Evolutionary conservation across 768 basidiomycete genomes (phyloP), one percentile per base, ranked within the genome.

Genomic region (Inosperma sp.): DNA sequence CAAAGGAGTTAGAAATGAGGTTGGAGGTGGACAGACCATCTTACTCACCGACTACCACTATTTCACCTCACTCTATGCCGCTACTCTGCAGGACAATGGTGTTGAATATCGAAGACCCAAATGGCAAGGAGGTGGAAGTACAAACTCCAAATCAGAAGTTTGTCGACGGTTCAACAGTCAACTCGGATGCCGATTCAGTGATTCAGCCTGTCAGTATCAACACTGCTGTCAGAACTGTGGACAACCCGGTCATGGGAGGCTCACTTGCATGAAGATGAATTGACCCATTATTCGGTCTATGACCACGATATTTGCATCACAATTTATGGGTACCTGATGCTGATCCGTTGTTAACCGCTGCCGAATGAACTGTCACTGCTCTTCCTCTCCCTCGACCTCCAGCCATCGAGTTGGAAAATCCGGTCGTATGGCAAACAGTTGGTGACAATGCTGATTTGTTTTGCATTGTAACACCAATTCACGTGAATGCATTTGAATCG

Each of bases 391-490:
- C 60, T 1, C 46, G 52, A 0, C 55, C 59, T 10, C 59, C 65
- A 1, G 3, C n/a, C 0, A 22, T 22, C 2, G 58, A 51, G 14
- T 36, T 58, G 1, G 9, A 47, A 3, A 64, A 73, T 29, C 22
- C 33, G 0, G 22, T 44, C 0, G 62, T 58, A 0, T 3, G 50
- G 1, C 5, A 49, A 0, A 74, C 71, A 0, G 66, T 75, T 7
- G 0, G 3, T 2, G 19, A 51, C 0, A 26, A 68, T 14, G 66
- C 63, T 2, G 26, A 67, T 2, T 55, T 77, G 0, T 76, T 79
- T 56, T 29, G 58, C 0, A 60, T 78, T 3, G 53, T 65, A 0
- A 70, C 67, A 0, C 73, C 72, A 7, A 50, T 58, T 22, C 51
- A 51, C 14, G 49, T 48, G 34, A 29, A 49, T 10, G 8, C 14